Conservation (phyloP, 306 rosid species). For the Astragalus glycyphyllos region DNA sequence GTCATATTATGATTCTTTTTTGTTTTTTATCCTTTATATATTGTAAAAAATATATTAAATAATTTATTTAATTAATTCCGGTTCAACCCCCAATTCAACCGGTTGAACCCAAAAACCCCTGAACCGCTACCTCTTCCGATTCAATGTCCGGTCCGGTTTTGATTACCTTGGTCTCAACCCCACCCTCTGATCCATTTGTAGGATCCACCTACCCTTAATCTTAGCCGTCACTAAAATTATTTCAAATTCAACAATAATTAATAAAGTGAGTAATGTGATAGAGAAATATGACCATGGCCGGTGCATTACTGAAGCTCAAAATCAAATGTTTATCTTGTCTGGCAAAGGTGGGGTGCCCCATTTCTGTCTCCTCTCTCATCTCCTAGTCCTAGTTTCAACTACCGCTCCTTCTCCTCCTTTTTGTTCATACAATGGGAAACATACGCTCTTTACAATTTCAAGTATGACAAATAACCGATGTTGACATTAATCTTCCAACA, state of each 20-base stretch:
- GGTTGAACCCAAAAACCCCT: no score
- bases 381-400: slow-evolving; percentile 21
- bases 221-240: slow-evolving; percentile 1
- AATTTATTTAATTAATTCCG: no score
- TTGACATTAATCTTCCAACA: slow-evolving; percentile 46
- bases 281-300: slow-evolving; percentile 19
- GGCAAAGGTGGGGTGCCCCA: neutral
- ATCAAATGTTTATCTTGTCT: slow-evolving; percentile 24
- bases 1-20: no score
- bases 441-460: neutral
- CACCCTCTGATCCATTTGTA: slow-evolving; percentile 9
- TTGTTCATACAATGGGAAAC: slow-evolving; percentile 48
- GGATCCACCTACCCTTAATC: neutral
- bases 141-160: no score
- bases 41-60: no score
- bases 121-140: no score
- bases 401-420: slow-evolving; percentile 33
- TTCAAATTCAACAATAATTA: neutral
- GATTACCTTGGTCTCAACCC: slow-evolving; percentile 10
- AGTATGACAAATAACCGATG: neutral
- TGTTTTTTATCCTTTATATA: no score
- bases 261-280: slow-evolving; percentile 21
- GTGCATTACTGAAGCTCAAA: slow-evolving; percentile 2
- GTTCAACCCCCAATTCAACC: no score
- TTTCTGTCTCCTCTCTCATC: neutral